Conservation (phyloP, 2,329 filamentous ascomycete genomes). For the Sarocladium strictum region DNA sequence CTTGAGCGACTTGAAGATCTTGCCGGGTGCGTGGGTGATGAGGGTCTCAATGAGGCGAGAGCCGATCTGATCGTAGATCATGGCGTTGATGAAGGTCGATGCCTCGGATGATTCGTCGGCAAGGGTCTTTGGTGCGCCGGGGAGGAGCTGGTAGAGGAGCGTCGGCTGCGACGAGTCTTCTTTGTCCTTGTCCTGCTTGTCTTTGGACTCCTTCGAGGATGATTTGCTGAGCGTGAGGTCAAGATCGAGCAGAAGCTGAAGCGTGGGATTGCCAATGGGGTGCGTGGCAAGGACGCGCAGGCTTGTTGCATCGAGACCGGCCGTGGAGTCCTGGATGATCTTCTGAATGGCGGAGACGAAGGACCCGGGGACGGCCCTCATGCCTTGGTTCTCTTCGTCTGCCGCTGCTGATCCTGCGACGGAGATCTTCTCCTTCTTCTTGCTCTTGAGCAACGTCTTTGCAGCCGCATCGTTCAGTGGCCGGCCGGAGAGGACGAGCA, state of each 20-base stretch:
- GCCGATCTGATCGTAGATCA: constrained; percentile 86
- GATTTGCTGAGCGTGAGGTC: constrained; percentile 70
- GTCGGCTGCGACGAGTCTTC: constrained; percentile 33
- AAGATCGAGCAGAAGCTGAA: constrained; percentile 85
- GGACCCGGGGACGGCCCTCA: constrained; percentile 65
- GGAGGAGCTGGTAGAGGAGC: constrained; percentile 71
- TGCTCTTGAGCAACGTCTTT: constrained; percentile 78
- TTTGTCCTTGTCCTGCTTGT: constrained; percentile 17
- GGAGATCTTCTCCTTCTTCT: constrained; percentile 80
- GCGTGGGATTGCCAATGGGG: constrained; percentile 81
- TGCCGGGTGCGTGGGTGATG: constrained; percentile 73
- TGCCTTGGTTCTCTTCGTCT: constrained; percentile 36
- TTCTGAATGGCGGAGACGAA: constrained; percentile 75
- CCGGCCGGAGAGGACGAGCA: constrained; percentile 79
- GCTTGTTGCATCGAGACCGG: constrained; percentile 70
- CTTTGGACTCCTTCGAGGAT: constrained; percentile 30
- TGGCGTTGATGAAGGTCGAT: constrained; percentile 70
- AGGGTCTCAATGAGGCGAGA: constrained; percentile 87
- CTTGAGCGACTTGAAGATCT: constrained; percentile 85
- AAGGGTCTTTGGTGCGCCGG: constrained; percentile 66
- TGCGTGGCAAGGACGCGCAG: constrained; percentile 81
- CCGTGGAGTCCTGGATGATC: constrained; percentile 71
- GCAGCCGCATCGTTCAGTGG: constrained; percentile 65
- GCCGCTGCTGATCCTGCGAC: constrained; percentile 49
- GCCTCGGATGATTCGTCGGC: constrained; percentile 67